A percentile compares a stretch with the other conserved stretches of the same genome.
These are phyloP conservation scores for Phytopythium oedochilum DNA, from an alignment of 352 stramenopile species.

Conservation along the genomic window DNA sequence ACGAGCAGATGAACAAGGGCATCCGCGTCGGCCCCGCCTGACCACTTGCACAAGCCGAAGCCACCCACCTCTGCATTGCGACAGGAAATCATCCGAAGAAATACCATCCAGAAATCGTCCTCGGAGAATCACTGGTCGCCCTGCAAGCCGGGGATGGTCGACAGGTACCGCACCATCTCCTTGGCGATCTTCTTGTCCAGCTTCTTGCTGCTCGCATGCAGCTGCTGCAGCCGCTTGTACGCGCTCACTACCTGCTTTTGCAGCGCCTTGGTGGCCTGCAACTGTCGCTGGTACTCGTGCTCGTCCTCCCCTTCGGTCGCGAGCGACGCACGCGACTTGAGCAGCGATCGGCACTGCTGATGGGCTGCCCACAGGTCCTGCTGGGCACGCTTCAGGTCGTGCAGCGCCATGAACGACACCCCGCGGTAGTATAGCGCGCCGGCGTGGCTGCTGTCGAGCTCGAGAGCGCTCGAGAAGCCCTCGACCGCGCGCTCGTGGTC, in stretches of 20 bases:
- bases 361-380: constrained; percentile 69
- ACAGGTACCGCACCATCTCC: constrained; percentile 78
- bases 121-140: constrained; percentile 20
- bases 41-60: background rate
- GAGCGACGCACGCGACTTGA: constrained; percentile 29
- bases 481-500: constrained; percentile 53
- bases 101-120: no score
- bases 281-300: background rate
- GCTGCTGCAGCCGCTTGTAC: constrained; percentile 69
- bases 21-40: constrained; percentile 69
- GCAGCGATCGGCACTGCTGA: constrained; percentile 39
- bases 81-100: no score
- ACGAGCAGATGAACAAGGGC: constrained; percentile 56
- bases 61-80: background rate
- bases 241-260: constrained; percentile 46
- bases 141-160: constrained; percentile 58
- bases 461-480: constrained; percentile 53
- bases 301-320: background rate
- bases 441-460: constrained; percentile 36
- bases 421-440: constrained; percentile 67
- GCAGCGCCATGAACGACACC: constrained; percentile 53
- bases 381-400: constrained; percentile 54
- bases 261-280: constrained; percentile 30
- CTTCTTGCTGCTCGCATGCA: constrained; percentile 75
- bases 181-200: constrained; percentile 81